Conservation (phyloP, 192 early-diverging fungal species). For the Entomortierella parvispora region DNA sequence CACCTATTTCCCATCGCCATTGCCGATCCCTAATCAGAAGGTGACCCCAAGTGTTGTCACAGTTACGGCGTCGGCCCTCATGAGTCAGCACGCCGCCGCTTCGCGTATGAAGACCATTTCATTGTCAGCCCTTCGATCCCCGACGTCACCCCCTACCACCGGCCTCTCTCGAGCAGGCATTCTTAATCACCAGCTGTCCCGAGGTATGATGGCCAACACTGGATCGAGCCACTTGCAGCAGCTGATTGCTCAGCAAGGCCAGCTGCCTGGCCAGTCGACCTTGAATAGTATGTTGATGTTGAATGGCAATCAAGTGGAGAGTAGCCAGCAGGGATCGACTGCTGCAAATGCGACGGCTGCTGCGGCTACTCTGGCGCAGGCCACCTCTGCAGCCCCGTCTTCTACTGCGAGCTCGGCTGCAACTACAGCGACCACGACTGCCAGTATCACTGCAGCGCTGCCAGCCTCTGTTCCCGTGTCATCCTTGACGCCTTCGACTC, state of each 20-base stretch:
- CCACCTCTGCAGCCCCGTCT: background rate
- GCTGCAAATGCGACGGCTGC: background rate
- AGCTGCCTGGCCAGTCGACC: slow-evolving; percentile 15
- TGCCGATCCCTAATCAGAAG: slow-evolving; percentile 59
- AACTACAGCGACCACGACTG: background rate
- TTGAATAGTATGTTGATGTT: slow-evolving; percentile 41
- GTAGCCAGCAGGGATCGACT: slow-evolving; percentile 11
- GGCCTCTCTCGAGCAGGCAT: slow-evolving; percentile 27
- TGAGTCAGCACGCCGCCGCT: slow-evolving; percentile 39
- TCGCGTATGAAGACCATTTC: slow-evolving; percentile 43
- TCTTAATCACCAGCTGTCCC: slow-evolving; percentile 38
- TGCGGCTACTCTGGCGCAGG: background rate
- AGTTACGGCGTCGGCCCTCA: slow-evolving; percentile 33
- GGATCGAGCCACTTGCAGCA: slow-evolving; percentile 28
- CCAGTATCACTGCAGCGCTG: background rate
- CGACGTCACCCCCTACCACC: slow-evolving; percentile 36
- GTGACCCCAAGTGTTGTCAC: slow-evolving; percentile 45
- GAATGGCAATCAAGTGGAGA: slow-evolving; percentile 45
- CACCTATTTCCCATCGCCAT: slow-evolving; percentile 69
- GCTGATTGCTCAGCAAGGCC: slow-evolving; percentile 19
- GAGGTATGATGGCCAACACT: slow-evolving; percentile 30
- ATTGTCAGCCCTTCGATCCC: slow-evolving; percentile 34
- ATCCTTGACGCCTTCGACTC: slow-evolving; percentile 14
- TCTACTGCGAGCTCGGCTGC: background rate
- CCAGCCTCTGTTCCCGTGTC: slow-evolving; percentile 15